Conservation (phyloP, 768 basidiomycete genomes). For the Rhodotorula taiwanensis region DNA sequence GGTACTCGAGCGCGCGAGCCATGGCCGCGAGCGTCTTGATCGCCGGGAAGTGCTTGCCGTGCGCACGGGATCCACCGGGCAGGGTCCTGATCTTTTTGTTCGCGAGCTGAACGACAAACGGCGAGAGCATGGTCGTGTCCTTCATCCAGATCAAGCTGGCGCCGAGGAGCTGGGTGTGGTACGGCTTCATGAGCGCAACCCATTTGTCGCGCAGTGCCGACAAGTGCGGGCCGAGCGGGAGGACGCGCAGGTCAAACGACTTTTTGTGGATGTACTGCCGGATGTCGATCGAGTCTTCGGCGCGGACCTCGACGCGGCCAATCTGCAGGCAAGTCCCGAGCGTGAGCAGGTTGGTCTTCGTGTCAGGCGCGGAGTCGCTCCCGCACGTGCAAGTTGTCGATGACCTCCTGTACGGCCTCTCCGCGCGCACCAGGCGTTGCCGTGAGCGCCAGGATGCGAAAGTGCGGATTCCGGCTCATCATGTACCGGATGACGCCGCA, state of each 20-base stretch:
- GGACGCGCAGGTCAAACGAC: conserved; percentile 64
- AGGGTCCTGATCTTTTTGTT: conserved; percentile 28
- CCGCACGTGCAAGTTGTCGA: conserved; percentile 71
- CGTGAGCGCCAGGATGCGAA: conserved; percentile 84
- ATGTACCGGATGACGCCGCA: conserved; percentile 64
- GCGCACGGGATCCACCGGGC: conserved; percentile 15
- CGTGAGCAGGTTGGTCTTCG: background rate
- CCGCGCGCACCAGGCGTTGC: conserved; percentile 85
- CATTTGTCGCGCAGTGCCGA: conserved; percentile 61
- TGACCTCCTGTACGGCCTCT: conserved; percentile 77
- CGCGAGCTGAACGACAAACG: conserved; percentile 33
- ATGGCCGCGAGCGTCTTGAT: conserved; percentile 52
- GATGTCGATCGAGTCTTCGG: conserved; percentile 83
- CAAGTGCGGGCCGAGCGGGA: conserved; percentile 65
- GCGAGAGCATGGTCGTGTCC: conserved; percentile 21
- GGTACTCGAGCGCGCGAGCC: conserved; percentile 78
- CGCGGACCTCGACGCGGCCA: conserved; percentile 85
- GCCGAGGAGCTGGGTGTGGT: conserved; percentile 18
- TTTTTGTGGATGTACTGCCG: conserved; percentile 80
- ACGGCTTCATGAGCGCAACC: conserved; percentile 65
- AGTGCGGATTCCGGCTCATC: conserved; percentile 90
- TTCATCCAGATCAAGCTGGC: conserved; percentile 23
- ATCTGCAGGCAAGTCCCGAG: conserved; percentile 47
- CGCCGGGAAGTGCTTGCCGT: conserved; percentile 41
- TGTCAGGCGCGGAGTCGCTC: background rate